Evolutionary conservation across 768 basidiomycete genomes (phyloP).

Genomic region (Mycena indigotica): DNA sequence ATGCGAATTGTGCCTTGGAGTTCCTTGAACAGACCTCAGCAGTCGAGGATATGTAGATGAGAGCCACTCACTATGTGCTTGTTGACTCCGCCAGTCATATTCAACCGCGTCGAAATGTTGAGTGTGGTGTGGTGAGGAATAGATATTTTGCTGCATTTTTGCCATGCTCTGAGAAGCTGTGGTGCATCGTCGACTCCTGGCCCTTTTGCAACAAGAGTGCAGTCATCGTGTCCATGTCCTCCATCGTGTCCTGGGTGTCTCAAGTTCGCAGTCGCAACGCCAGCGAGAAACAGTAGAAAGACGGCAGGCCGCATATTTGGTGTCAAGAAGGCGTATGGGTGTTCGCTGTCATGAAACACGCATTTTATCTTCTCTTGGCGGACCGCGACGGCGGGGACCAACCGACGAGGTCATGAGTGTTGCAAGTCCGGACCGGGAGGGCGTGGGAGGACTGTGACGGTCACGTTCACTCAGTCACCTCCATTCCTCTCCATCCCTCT

Average conservation of each 20-base stretch:
- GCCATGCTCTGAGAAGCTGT: conserved; percentile 45
- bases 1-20: conserved; percentile 54
- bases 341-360: no score
- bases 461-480: no score
- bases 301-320: no score
- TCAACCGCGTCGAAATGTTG: conserved; percentile 50
- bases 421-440: no score
- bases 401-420: no score
- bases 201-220: conserved; percentile 2
- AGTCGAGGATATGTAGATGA: not conserved
- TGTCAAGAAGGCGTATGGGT: no score
- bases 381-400: no score
- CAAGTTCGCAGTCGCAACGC: no score
- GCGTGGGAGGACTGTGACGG: no score
- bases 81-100: conserved; percentile 53
- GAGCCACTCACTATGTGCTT: conserved; percentile 47
- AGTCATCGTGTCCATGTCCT: not conserved
- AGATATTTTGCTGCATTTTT: conserved; percentile 39
- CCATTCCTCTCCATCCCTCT: no score
- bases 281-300: not conserved
- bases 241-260: no score
- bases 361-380: no score
- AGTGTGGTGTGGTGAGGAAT: conserved; percentile 51
- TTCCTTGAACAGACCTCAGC: conserved; percentile 31
- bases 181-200: conserved; percentile 44